Conservation (phyloP, 2,329 filamentous ascomycete species). For the Scopulariopsis brevicaulis region DNA sequence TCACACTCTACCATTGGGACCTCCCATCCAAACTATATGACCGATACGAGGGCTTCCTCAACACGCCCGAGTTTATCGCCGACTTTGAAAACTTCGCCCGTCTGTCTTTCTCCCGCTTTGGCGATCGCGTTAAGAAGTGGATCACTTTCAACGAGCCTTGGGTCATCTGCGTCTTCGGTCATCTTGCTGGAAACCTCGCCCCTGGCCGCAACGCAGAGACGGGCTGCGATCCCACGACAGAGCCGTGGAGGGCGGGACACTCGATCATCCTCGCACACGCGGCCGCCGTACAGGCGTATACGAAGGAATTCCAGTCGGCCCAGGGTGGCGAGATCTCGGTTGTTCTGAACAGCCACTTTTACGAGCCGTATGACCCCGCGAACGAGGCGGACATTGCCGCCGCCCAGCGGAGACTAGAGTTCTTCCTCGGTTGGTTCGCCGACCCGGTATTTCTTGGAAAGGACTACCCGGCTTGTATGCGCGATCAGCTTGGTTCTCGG, state of each 20-base stretch:
- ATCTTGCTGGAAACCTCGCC: constrained; percentile 7
- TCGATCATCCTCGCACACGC: constrained; percentile 11
- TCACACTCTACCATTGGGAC: constrained; percentile 59
- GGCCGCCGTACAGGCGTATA: constrained; percentile 7
- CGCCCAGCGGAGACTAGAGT: constrained; percentile 7
- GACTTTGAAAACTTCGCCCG: constrained; percentile 12
- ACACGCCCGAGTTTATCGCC: constrained; percentile 7
- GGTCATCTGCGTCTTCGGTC: constrained; percentile 9
- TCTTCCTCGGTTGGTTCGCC: constrained; percentile 13
- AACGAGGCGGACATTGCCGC: constrained; percentile 8
- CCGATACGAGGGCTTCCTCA: constrained; percentile 9
- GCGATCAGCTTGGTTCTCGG: constrained; percentile 9
- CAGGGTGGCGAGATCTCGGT: constrained; percentile 11
- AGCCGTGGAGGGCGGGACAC: constrained; percentile 10
- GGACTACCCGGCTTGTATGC: constrained; percentile 12
- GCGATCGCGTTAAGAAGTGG: constrained; percentile 12
- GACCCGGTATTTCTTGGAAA: constrained; percentile 12
- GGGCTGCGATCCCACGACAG: constrained; percentile 10
- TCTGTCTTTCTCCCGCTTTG: constrained; percentile 11
- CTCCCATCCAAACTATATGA: constrained; percentile 10
- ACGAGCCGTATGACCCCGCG: constrained; percentile 9
- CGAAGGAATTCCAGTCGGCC: constrained; percentile 6
- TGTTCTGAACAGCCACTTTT: constrained; percentile 12
- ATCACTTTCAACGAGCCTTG: constrained; percentile 14
- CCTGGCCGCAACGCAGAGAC: constrained; percentile 6